Base-by-base conservation (phyloP, 2,329 filamentous ascomycete genomes). In the Phoma sp. region DNA sequence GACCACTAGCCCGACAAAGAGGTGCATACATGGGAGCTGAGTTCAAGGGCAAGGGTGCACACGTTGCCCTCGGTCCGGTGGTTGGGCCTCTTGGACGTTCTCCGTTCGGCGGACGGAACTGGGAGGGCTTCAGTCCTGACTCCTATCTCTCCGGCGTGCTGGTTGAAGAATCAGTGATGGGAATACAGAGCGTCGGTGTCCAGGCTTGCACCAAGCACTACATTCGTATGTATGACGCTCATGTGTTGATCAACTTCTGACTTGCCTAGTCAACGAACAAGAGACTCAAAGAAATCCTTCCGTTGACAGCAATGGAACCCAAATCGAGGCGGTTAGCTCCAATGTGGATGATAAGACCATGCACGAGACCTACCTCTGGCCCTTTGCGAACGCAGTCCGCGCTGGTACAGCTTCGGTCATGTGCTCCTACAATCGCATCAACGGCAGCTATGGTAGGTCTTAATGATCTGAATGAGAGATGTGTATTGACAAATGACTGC, bases 281-380 rank as follows among this genome's bases (percentile, higher is more conserved):
- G 87, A 89, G 70, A 78, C 73, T 2, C 76, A 79, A 38, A 74
- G 79, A 7, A 68, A 75, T 7, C 70, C 72, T 9, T 72, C 75
- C 53, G 78, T 66, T 18, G 18, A 18, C 18, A 82, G 82, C 38
- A 88, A 88, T 63, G 78, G 25, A n/a, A 25, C 25, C 7, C 10
- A 14, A 9, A 18, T 54, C 83, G 81, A 63, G 77, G 76, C 44
- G 75, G 58, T 13, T 55, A 79, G 18, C 69, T 82, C 52, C 82
- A 83, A 55, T n/a, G 8, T 55, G 23, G 81, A 88, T 53, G 86
- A 89, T 64, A 81, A 82, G 60, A 86, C 85, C 0, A 77, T 89
- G 52, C 85, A 88, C 59, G 86, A 89, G 68, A 77, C 83, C 13
- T 89, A 89, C 50, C 77, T 86, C 1, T 89, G 85, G 81, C 86